Percentiles rank a stretch among this genome's conserved stretches.
Evolutionary conservation across 306 rosid species (phyloP).

Genomic region (Datisca glomerata): DNA sequence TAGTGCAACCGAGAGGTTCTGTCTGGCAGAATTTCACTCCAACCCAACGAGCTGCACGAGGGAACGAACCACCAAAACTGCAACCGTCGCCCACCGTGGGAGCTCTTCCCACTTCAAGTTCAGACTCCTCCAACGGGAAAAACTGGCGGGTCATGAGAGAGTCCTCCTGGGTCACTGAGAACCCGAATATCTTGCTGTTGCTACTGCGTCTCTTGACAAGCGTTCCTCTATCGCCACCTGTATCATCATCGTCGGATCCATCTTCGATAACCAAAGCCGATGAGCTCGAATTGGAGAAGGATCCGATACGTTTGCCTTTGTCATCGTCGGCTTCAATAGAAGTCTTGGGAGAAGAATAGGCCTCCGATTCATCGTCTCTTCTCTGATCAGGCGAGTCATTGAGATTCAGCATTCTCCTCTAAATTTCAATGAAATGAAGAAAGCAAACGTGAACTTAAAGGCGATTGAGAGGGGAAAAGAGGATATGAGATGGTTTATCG

Average conservation of each 20-base stretch:
- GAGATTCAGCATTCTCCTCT: constrained; percentile 77
- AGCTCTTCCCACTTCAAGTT: constrained; percentile 17
- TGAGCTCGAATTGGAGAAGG: constrained; percentile 80
- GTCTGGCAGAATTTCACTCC: constrained; percentile 77
- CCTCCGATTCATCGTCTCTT: constrained; percentile 48
- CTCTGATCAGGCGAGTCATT: constrained; percentile 74
- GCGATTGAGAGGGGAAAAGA: not conserved
- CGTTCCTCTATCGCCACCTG: constrained; percentile 10
- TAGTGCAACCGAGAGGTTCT: constrained; percentile 18
- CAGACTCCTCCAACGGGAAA: constrained; percentile 56
- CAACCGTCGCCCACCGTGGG: constrained; percentile 2
- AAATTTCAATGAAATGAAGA: not conserved
- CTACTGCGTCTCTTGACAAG: constrained; percentile 11
- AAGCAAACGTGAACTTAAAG: not conserved
- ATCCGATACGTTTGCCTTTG: constrained; percentile 63
- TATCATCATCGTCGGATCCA: constrained; percentile 70
- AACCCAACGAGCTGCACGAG: constrained; percentile 93
- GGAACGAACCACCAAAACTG: constrained; percentile 20
- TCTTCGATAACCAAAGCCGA: constrained; percentile 57
- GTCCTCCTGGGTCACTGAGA: constrained; percentile 30
- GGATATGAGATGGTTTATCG: too few species aligned
- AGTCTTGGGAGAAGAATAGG: constrained; percentile 44
- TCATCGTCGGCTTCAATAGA: constrained; percentile 56
- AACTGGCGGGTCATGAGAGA: constrained; percentile 65
- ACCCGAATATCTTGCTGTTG: constrained; percentile 41